Evolutionary conservation across 768 basidiomycete genomes (phyloP), one percentile per base, ranked within the genome.

Genomic region (Mycena venus): DNA sequence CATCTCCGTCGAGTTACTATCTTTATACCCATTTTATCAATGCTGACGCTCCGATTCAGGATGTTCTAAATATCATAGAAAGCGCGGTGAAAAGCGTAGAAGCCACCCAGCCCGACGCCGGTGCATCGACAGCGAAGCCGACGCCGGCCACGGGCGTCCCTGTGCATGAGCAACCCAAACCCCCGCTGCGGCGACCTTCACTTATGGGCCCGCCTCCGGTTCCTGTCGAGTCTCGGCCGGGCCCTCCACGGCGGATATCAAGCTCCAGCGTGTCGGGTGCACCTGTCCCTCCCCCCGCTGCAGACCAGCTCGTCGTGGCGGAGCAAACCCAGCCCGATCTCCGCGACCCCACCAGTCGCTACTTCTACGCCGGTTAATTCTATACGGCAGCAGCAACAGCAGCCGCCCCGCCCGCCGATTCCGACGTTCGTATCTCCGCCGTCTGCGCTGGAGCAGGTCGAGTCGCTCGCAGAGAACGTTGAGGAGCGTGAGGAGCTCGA

Each of bases 231-330:
- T 63, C 80, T 27, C 78, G 82, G 7, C 78, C 83, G 14, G 75
- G 78, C 29, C 74, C 80, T 38, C 71, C 77, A 15, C 80, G 81
- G 64, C 80, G 82, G 40, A 72, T 79, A 51, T 81, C 83, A 9
- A 78, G 75, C 23, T 70, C 80, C 27, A 75, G 81, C 12, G 31
- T 23, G 68, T 70, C 79, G 56, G 78, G 72, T 62, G 7, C 80
- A 11, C 81, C 86, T 5, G 79, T 83, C 29, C 82, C 85, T 5
- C 77, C 81, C n/a, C 9, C 87, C 89, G 67, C 83, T 85, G 3
- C 90, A 91, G 47, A 70, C 72, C 11, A 47, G 47, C 12, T 59
- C 59, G 12, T 93, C 94, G 19, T 95, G 95, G 95, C 87, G 95
- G 80, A 87, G 83, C 65, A 92, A 89, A 72, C 81, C 85, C 36